phyloP scores from a whole-genome alignment of 495 filamentous ascomycete species.

The Penicillium maclennaniae region DNA sequence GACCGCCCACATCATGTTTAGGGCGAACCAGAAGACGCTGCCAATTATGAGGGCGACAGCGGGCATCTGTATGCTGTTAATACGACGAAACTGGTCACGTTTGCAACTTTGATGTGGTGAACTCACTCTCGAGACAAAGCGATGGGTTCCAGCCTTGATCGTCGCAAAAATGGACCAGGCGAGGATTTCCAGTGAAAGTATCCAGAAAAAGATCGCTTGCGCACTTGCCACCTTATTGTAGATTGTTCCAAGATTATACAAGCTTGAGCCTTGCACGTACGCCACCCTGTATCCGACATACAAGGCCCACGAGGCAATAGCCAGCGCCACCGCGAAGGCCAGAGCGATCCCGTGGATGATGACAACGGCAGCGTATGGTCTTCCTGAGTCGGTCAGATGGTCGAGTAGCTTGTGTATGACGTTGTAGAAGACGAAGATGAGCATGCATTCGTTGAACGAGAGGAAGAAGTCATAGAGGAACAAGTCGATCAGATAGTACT shows the following conservation, averaged over 20 bases:
- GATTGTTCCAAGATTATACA: not conserved
- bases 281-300: conserved; percentile 13
- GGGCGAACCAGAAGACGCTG: conserved; percentile 21
- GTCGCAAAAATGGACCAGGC: conserved; percentile 17
- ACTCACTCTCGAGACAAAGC: conserved; percentile 22
- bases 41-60: conserved; percentile 9
- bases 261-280: not conserved
- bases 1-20: conserved; percentile 13
- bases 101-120: not conserved
- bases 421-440: conserved; percentile 22
- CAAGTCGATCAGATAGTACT: conserved; percentile 19
- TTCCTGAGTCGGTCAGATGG: conserved; percentile 17
- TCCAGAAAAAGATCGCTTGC: conserved; percentile 12
- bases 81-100: not conserved
- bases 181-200: conserved; percentile 22
- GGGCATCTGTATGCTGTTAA: conserved; percentile 13
- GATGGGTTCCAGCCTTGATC: conserved; percentile 18
- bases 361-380: conserved; percentile 10
- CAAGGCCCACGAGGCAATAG: conserved; percentile 14
- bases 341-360: conserved; percentile 21
- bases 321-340: conserved; percentile 9
- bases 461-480: conserved; percentile 25
- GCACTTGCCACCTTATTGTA: conserved; percentile 10
- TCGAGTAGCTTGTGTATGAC: conserved; percentile 18
- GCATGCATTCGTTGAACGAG: conserved; percentile 5